Evolutionary conservation across 371 early-diverging fungal species (phyloP), one percentile per base, ranked within the genome.

Genomic region (Mucor velutinosus): DNA sequence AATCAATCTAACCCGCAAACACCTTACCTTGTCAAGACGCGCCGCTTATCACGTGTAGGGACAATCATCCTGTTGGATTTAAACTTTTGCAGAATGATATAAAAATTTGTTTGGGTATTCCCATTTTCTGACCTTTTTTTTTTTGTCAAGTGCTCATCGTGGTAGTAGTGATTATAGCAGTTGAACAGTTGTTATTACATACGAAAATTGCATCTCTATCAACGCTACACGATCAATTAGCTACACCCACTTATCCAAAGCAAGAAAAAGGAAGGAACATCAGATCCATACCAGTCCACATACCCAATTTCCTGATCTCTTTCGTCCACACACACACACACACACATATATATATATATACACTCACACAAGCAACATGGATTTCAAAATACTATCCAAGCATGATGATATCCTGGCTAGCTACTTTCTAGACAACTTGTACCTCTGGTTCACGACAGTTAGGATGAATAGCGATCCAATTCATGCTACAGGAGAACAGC

Each of bases 381-480:
- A 74, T 45, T 77, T 77, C 43, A 58, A 66, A 30, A 55, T 86
- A 33, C 75, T 89, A 37, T 87, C 90, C 12, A 76, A 74, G n/a
- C 83, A 83, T 70, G 90, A 89, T 76, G 90, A 89, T 76, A 69
- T 88, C n/a, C 69, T 89, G 39, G 81, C 85, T 19, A 82, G 81
- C 65, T 77, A 87, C 35, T 75, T 89, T 51, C 73, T 89, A 43
- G 90, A 89, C 60, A 79, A 77, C 32, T 69, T 82, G 21, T 76
- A 79, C 37, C 78, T 89, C 5, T 87, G 88, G 87, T 89, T 89
- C 68, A 70, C 73, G 23, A 89, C 90, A 2, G 77, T 87, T 62
- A 85, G 89, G 66, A 75, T 75, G 76, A 72, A 75, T 49, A 65
- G 37, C 21, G 64, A 65, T 27, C 64, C 66, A n/a, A 23, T 45